Evolutionary conservation across 2,329 filamentous ascomycete species (phyloP), one percentile per base, ranked within the genome.

Genomic region (Hypoxylon sp.): DNA sequence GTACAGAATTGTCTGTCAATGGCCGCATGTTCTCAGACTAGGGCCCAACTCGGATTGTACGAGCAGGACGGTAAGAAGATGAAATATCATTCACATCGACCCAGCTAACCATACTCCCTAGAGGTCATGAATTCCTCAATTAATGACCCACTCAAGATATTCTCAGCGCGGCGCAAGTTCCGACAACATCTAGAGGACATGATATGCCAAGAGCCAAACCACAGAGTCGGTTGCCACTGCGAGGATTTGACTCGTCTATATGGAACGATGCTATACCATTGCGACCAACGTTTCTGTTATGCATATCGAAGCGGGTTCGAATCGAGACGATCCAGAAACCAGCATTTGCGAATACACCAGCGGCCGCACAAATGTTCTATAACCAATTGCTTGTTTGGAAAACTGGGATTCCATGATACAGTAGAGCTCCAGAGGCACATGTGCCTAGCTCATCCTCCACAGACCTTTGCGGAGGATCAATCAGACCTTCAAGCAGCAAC

Each of bases 241-340:
- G n/a, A 55, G 5, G 9, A 19, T 5, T 28, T 68, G n/a, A 25
- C 38, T 14, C 57, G n/a, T 4, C 28, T 59, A 10, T 68, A 68
- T 14, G 57, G 65, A 38, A 32, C 41, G 14, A 58, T 51, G 14
- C 21, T 62, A 32, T 65, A 65, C 30, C 17, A 62, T 50, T 68
- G 65, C 17, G 43, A 68, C 23, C 65, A 68, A 41, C 25, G 34
- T 21, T 65, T 55, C 23, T 68, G 65, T 28, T n/a, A 62, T n/a
- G 61, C 61, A 41, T 68, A 65, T 17, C 51, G 19, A 17, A 49
- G 14, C 28, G 65, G 61, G 3, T 65, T 68, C 28, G 32, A 49
- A 10, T 65, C 48, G 11, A 49, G 23, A 13, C 3, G 5, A 30
- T 17, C 2, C 7, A 61, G 65, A 25, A 52, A 61, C 5, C 10